A percentile compares a stretch with the other conserved stretches of the same genome.
These are phyloP conservation scores for Oryza meyeriana DNA, from an alignment of 176 grass and related monocot genomes.

Conservation along the genomic window DNA sequence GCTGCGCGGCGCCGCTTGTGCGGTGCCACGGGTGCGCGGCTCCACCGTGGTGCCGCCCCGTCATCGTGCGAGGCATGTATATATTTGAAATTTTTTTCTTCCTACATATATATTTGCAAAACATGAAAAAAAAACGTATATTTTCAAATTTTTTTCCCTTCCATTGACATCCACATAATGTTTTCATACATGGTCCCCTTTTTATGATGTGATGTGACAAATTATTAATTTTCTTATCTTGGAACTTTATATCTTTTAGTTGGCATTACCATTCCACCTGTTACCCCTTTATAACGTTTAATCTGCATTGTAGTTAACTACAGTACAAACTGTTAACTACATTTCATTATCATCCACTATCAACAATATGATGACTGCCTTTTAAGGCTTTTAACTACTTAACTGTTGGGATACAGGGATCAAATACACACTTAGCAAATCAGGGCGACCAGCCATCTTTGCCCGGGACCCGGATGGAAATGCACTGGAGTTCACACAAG, in stretches of 20 bases:
- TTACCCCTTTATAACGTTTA: neutral
- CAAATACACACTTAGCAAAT: conserved; percentile 91
- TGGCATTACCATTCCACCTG: neutral
- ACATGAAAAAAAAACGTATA: too few relatives aligned
- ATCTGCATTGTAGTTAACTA: neutral
- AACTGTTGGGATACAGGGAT: conserved; percentile 56
- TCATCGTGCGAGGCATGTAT: too few relatives aligned
- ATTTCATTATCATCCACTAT: neutral
- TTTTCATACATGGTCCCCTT: neutral
- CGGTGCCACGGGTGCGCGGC: too few relatives aligned
- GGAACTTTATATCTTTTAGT: neutral
- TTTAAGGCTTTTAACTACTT: neutral
- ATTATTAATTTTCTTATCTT: neutral
- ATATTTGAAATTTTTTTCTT: too few relatives aligned
- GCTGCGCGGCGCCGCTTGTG: too few relatives aligned
- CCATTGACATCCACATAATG: neutral
- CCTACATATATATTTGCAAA: too few relatives aligned
- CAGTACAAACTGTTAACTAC: neutral
- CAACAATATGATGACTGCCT: neutral
- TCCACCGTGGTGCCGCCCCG: too few relatives aligned
- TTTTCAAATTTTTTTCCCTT: too few relatives aligned
- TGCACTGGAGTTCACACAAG: conserved; percentile 90
- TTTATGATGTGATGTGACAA: neutral
- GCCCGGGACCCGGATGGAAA: conserved; percentile 84
- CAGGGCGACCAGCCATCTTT: conserved; percentile 86